Evolutionary conservation across 2,329 filamentous ascomycete genomes (phyloP).

Genomic region (Neopestalotiopsis sp.): DNA sequence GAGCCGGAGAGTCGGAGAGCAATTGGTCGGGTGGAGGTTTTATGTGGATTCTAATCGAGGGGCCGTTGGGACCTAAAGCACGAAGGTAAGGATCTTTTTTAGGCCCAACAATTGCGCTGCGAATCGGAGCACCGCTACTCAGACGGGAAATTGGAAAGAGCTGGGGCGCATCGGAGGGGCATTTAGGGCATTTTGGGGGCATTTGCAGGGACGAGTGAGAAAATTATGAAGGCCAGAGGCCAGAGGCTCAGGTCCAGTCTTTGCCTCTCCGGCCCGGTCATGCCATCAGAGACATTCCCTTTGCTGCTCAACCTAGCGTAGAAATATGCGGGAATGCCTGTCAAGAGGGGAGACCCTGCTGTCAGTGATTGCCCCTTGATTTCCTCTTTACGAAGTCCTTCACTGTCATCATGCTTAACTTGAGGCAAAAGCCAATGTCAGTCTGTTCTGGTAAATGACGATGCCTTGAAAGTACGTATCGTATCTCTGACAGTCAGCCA

Average conservation of each 20-base stretch:
- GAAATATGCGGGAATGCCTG: too few species aligned
- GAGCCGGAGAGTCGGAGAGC: slow-evolving; percentile 9
- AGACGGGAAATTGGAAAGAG: slow-evolving; percentile 1
- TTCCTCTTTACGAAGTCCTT: too few species aligned
- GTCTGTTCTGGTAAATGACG: neutral
- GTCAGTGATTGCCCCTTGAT: too few species aligned
- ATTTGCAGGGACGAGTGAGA: neutral
- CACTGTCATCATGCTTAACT: neutral
- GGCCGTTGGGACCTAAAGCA: slow-evolving; percentile 10
- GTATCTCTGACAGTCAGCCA: neutral
- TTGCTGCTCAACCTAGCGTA: too few species aligned
- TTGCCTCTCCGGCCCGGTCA: neutral
- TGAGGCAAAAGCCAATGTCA: neutral
- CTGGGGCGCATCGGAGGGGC: neutral
- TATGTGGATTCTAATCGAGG: slow-evolving; percentile 4
- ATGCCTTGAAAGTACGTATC: neutral
- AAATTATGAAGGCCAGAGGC: neutral
- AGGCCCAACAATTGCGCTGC: slow-evolving; percentile 8
- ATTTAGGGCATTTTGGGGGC: neutral
- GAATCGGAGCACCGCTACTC: slow-evolving; percentile 3
- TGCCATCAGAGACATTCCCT: neutral
- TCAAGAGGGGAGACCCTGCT: too few species aligned
- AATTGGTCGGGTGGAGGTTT: slow-evolving; percentile 13
- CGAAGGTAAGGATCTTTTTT: slow-evolving; percentile 4
- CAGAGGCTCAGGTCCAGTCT: neutral